Base-by-base conservation (phyloP, 1,284 basidiomycete genomes). In the Somion occarium region DNA sequence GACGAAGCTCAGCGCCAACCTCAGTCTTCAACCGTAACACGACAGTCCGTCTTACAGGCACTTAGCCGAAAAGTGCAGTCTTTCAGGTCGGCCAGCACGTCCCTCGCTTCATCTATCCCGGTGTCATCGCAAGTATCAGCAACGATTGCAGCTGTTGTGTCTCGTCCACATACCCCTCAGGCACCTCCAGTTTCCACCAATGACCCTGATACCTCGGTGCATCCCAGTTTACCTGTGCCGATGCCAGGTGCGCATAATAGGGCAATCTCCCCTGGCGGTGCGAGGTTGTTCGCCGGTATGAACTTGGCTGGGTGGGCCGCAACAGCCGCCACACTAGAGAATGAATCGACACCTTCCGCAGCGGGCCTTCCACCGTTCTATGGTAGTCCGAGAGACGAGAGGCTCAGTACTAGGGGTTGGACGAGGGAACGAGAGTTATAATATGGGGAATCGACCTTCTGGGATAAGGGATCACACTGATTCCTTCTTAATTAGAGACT, bases 31-130 rank as follows among this genome's bases (percentile, higher is more conserved):
- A 22, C 42, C 3, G 13, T 22, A 19, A 43, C 42, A 47, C 63
- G 69, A 50, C 65, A 68, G 38, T 76, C 76, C 5, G 76, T 83
- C 30, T 69, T 82, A 24, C 73, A 78, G 53, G 72, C 78, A 1
- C 62, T 82, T 20, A 76, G 75, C 53, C 67, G 73, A 59, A 77
- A 69, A n/a, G 70, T 82, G 54, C 74, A 78, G 61, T 76, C 68
- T 54, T 62, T 65, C 59, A 59, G 65, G 18, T 56, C 64, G 39
- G 59, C 58, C 20, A 55, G 50, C 37, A 51, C 56, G 2, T 34
- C 50, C n/a, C 42, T 57, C 9, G 52, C 49, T 20, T 24, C 52
- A 13, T 54, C 59, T 24, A 43, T 60, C 20, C 52, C 59, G 1
- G 56, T 58, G 38, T 52, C 57, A 1, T 53, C 56, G 1, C n/a